Percentiles rank a stretch among this genome's conserved stretches.
These are phyloP conservation scores for Aspergillus floridensis DNA, from an alignment of 2,329 filamentous ascomycete species.

Conservation along the genomic window DNA sequence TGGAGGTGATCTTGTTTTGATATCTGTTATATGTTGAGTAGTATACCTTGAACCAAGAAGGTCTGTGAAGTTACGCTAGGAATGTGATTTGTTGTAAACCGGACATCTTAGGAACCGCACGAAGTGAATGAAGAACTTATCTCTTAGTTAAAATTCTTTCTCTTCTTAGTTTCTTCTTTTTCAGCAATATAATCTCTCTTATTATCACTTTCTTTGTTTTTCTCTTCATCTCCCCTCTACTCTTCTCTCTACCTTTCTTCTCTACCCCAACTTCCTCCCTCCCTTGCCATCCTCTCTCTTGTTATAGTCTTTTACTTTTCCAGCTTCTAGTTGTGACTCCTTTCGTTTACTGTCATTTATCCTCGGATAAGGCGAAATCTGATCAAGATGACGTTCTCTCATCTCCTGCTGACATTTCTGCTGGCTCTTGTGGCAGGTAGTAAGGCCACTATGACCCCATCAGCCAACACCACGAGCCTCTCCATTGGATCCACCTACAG, in stretches of 20 bases:
- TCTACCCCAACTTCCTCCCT: no score
- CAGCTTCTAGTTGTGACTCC: background rate
- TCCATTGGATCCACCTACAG: slow-evolving; percentile 5
- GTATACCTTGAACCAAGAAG: no score
- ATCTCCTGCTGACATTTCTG: background rate
- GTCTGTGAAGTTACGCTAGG: no score
- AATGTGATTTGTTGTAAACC: no score
- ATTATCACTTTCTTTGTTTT: no score
- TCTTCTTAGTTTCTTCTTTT: background rate
- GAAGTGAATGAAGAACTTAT: no score
- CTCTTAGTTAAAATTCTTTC: background rate
- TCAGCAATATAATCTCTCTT: no score
- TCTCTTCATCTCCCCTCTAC: background rate
- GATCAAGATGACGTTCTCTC: background rate
- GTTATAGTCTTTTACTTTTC: no score
- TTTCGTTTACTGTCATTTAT: background rate
- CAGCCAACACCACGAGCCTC: slow-evolving; percentile 1
- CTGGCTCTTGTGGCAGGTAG: background rate
- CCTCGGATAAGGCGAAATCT: background rate
- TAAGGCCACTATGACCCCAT: background rate
- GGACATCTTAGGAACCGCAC: no score
- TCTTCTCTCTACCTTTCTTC: background rate
- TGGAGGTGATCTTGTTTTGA: no score
- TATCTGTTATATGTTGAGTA: no score
- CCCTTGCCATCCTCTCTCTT: background rate